phyloP scores from a whole-genome alignment of 805 yeast genomes.

The Kuraishia molischiana region DNA sequence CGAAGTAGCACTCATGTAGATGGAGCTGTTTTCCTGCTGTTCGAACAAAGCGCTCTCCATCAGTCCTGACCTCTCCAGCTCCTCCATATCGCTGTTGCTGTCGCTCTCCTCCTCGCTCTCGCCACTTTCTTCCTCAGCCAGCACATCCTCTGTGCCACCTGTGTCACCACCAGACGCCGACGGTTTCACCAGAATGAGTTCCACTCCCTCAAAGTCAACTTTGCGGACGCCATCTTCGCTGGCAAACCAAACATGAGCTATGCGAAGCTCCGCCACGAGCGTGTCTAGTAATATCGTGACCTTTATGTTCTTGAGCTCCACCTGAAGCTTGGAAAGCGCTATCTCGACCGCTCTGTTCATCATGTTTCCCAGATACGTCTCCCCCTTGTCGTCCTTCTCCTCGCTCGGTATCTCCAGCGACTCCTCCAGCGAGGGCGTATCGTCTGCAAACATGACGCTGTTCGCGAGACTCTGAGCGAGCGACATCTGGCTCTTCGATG shows the following conservation, averaged over 20 bases:
- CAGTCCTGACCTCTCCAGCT: constrained; percentile 12
- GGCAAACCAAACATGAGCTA: constrained; percentile 20
- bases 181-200: constrained; percentile 30
- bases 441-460: constrained; percentile 38
- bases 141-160: constrained; percentile 2
- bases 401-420: constrained; percentile 16
- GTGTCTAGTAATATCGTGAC: constrained; percentile 41
- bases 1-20: constrained; percentile 77
- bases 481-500: constrained; percentile 28
- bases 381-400: constrained; percentile 7
- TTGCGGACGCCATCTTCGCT: constrained; percentile 39
- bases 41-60: constrained; percentile 55
- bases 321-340: constrained; percentile 50
- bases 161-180: constrained; percentile 19
- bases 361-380: constrained; percentile 33
- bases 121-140: constrained; percentile 1
- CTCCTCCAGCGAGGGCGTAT: constrained; percentile 13
- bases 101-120: constrained; percentile 3
- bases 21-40: constrained; percentile 57
- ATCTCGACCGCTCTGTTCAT: constrained; percentile 56
- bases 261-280: constrained; percentile 22
- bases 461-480: constrained; percentile 66
- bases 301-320: constrained; percentile 35
- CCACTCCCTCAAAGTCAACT: constrained; percentile 28
- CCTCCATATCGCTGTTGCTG: constrained; percentile 12